These are phyloP conservation scores for Phaeoacremonium minimum DNA, from an alignment of 2,329 filamentous ascomycete genomes.

Conservation along the genomic window DNA sequence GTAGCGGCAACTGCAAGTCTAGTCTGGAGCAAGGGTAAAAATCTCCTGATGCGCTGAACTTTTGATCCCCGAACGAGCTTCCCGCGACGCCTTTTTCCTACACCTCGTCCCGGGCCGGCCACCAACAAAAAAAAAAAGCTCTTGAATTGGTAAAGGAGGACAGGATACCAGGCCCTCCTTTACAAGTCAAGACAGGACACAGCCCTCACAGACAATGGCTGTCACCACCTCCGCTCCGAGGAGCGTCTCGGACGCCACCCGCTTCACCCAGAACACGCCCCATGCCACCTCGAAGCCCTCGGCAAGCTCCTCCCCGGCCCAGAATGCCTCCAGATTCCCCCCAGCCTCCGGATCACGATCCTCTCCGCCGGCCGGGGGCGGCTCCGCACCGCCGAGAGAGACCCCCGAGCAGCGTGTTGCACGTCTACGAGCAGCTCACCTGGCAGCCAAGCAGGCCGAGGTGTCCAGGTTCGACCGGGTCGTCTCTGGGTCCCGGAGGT, in stretches of 20 bases:
- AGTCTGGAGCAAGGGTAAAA: too few species aligned
- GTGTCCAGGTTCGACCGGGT: conserved; percentile 48
- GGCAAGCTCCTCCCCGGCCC: conserved; percentile 28
- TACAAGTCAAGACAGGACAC: too few species aligned
- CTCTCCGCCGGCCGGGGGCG: conserved; percentile 1
- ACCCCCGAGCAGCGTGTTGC: conserved; percentile 67
- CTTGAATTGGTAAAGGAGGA: too few species aligned
- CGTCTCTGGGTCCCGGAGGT: conserved; percentile 40
- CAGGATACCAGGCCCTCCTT: too few species aligned
- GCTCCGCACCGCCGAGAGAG: conserved; percentile 34
- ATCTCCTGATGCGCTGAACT: too few species aligned
- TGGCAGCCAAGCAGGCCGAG: conserved; percentile 58
- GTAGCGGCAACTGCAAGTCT: too few species aligned
- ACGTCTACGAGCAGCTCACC: conserved; percentile 62
- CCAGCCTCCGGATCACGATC: conserved; percentile 10
- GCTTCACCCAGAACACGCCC: conserved; percentile 67
- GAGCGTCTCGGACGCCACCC: conserved; percentile 74
- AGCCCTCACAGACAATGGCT: too few species aligned
- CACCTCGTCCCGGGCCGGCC: too few species aligned
- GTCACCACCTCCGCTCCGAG: conserved; percentile 51
- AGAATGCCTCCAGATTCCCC: conserved; percentile 7
- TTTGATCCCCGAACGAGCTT: too few species aligned
- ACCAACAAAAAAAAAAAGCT: too few species aligned
- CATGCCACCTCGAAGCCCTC: conserved; percentile 66
- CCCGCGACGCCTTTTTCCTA: too few species aligned